These are phyloP conservation scores for Noccaea bulbosa DNA, from an alignment of 345 rosid genomes.

Conservation along the genomic window DNA sequence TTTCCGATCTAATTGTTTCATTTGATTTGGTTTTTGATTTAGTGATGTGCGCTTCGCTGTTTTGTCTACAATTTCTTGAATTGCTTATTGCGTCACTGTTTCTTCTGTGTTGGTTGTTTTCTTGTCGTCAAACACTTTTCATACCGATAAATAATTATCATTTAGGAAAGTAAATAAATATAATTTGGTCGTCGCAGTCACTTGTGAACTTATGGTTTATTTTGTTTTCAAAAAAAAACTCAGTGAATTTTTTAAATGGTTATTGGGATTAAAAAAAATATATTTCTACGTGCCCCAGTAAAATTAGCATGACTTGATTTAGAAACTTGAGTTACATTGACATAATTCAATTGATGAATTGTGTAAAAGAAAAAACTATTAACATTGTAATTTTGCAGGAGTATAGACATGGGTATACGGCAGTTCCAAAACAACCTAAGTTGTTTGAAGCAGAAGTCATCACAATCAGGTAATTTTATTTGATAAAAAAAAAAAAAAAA, in stretches of 20 bases:
- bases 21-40: slow-evolving; percentile 19
- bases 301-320: neutral
- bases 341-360: neutral
- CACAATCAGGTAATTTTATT: slow-evolving; percentile 58
- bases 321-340: neutral
- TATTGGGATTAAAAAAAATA: too few relatives aligned
- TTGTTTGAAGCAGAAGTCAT: slow-evolving; percentile 58
- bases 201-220: slow-evolving; percentile 2
- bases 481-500: neutral
- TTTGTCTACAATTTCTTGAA: slow-evolving; percentile 28
- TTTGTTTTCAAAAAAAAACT: neutral
- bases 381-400: slow-evolving; percentile 49
- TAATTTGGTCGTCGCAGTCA: slow-evolving; percentile 12
- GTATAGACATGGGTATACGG: slow-evolving; percentile 75
- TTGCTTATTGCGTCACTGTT: slow-evolving; percentile 35
- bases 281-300: neutral
- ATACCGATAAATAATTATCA: slow-evolving; percentile 10
- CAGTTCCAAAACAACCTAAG: slow-evolving; percentile 61
- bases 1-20: neutral
- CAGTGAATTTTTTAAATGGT: neutral
- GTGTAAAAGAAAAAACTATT: neutral
- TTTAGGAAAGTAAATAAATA: neutral
- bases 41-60: slow-evolving; percentile 41
- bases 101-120: slow-evolving; percentile 28
- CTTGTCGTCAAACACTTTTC: slow-evolving; percentile 31